Conservation (phyloP, 176 grass and related monocot species). For the Typha latifolia region DNA sequence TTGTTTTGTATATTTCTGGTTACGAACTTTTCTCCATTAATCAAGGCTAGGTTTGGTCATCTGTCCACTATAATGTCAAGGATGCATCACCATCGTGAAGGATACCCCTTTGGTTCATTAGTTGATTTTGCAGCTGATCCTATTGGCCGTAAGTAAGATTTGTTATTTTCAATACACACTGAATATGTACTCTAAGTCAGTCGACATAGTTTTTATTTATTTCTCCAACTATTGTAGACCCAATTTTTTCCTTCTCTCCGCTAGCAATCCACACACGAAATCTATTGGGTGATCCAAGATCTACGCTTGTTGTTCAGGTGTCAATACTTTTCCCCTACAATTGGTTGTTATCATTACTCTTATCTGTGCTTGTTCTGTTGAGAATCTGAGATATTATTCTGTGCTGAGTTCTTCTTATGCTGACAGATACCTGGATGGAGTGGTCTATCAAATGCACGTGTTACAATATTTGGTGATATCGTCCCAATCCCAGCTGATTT, state of each 20-base stretch:
- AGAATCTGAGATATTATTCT: not conserved
- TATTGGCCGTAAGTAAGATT: slow-evolving; percentile 58
- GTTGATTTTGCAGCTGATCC: slow-evolving; percentile 91
- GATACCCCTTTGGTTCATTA: slow-evolving; percentile 94
- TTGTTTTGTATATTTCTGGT: too few species aligned
- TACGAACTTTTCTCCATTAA: not conserved
- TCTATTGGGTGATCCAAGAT: slow-evolving; percentile 82
- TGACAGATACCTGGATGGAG: slow-evolving; percentile 96
- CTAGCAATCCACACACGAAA: slow-evolving; percentile 95
- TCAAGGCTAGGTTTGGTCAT: slow-evolving; percentile 82
- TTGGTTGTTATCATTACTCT: too few species aligned
- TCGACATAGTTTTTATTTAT: too few species aligned
- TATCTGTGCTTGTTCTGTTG: too few species aligned
- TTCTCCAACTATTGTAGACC: slow-evolving; percentile 34
- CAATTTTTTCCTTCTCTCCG: slow-evolving; percentile 90
- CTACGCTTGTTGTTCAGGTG: slow-evolving; percentile 94
- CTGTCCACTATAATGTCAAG: slow-evolving; percentile 91
- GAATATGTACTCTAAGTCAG: too few species aligned
- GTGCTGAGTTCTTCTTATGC: not conserved
- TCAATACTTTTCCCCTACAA: not conserved
- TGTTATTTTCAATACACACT: slow-evolving; percentile 16
- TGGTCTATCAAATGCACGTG: slow-evolving; percentile 86
- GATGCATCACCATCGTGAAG: slow-evolving; percentile 86
- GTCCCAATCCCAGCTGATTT: slow-evolving; percentile 70
- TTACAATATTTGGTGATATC: slow-evolving; percentile 97